These are phyloP conservation scores for Suillus discolor DNA, from an alignment of 768 basidiomycete species.

Conservation along the genomic window DNA sequence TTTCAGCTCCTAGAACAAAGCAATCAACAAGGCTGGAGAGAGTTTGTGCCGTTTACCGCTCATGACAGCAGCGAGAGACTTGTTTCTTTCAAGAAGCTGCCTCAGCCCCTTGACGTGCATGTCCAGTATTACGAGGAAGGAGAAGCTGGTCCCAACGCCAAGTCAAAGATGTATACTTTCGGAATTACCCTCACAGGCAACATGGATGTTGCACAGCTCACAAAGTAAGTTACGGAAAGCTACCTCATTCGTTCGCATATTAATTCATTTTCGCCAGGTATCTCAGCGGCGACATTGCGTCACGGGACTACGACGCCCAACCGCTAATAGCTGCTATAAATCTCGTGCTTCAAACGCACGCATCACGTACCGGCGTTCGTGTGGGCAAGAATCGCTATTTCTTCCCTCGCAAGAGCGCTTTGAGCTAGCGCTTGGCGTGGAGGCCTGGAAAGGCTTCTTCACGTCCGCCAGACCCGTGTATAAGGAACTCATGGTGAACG, in stretches of 20 bases:
- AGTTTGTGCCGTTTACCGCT: constrained; percentile 34
- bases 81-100: constrained; percentile 41
- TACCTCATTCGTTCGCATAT: not conserved
- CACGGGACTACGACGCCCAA: constrained; percentile 40
- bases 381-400: constrained; percentile 56
- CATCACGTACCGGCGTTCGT: constrained; percentile 45
- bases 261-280: constrained; percentile 33
- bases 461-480: constrained; percentile 51
- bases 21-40: constrained; percentile 37
- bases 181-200: constrained; percentile 34
- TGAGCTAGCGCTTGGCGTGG: constrained; percentile 40
- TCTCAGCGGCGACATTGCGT: constrained; percentile 39
- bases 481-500: constrained; percentile 54
- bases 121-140: constrained; percentile 45
- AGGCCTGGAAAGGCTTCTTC: constrained; percentile 52
- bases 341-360: constrained; percentile 46
- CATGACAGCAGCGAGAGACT: constrained; percentile 48
- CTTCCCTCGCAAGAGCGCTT: constrained; percentile 36
- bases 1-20: constrained; percentile 46
- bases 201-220: constrained; percentile 32
- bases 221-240: constrained; percentile 31
- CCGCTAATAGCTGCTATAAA: constrained; percentile 51
- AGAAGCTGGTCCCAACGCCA: constrained; percentile 32
- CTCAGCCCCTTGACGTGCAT: constrained; percentile 35
- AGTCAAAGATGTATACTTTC: constrained; percentile 40